Conservation (phyloP, 306 rosid genomes). For the Lupinus albus region DNA sequence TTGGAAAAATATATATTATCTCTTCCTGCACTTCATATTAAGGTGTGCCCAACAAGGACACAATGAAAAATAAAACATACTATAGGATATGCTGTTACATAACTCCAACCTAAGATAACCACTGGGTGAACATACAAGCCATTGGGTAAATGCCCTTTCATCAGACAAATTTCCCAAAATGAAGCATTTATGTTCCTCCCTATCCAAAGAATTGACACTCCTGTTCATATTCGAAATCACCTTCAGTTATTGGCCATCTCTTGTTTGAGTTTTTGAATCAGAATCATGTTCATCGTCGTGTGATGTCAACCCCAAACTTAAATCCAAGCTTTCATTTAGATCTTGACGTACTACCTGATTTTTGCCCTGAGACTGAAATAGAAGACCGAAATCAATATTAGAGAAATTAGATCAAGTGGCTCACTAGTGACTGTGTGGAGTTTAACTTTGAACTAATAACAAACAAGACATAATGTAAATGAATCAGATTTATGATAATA, state of each 20-base stretch:
- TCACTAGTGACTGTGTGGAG: conserved; percentile 23
- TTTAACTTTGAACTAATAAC: conserved; percentile 8
- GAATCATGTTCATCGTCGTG: conserved; percentile 61
- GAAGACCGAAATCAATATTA: conserved; percentile 22
- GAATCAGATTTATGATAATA: conserved; percentile 21
- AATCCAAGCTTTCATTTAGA: conserved; percentile 89
- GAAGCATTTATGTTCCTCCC: conserved; percentile 38
- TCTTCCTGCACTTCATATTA: conserved; percentile 40
- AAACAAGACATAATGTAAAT: conserved; percentile 1
- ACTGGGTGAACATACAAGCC: conserved; percentile 38
- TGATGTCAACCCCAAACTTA: conserved; percentile 83
- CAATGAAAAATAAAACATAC: conserved; percentile 41
- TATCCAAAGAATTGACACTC: conserved; percentile 38
- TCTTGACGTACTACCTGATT: conserved; percentile 80
- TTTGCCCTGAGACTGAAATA: conserved; percentile 58
- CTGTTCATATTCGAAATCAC: conserved; percentile 24
- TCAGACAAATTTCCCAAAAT: conserved; percentile 30
- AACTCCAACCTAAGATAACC: conserved; percentile 40
- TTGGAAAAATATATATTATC: conserved; percentile 37
- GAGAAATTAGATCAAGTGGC: conserved; percentile 24
- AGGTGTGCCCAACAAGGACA: conserved; percentile 46
- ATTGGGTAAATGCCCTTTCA: conserved; percentile 35
- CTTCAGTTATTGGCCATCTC: conserved; percentile 55
- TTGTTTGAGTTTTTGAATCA: conserved; percentile 55
- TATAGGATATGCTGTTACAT: conserved; percentile 43